Conservation (phyloP, 1,139 yeast genomes). For the Candida glucosophila region DNA sequence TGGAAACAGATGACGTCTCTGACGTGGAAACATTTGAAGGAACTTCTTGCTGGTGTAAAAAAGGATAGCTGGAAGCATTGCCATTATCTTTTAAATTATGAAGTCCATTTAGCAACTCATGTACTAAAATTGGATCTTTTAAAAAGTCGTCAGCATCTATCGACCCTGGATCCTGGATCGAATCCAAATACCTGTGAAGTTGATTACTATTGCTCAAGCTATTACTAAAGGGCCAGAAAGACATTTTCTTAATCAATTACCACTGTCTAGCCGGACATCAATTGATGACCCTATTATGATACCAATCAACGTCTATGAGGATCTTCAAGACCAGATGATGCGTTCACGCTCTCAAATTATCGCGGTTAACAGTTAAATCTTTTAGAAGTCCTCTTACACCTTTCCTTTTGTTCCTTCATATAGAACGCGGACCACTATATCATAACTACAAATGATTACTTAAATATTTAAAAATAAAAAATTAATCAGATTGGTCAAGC, state of each 20-base stretch:
- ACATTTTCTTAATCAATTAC: conserved; percentile 18
- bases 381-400: no score
- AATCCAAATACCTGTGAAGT: conserved; percentile 36
- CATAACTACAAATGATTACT: no score
- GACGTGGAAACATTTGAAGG: conserved; percentile 15
- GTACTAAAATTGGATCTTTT: conserved; percentile 27
- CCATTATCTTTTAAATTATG: conserved; percentile 32
- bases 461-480: no score
- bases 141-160: conserved; percentile 29
- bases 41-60: conserved; percentile 17
- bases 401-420: no score
- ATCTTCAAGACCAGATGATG: no score
- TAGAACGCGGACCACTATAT: no score
- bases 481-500: conserved; percentile 1
- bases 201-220: conserved; percentile 30
- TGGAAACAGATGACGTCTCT: conserved; percentile 30
- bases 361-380: no score
- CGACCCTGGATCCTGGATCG: conserved; percentile 24
- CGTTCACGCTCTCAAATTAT: no score
- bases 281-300: no score
- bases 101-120: conserved; percentile 32
- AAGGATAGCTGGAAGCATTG: conserved; percentile 5
- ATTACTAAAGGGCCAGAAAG: conserved; percentile 43
- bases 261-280: no score
- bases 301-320: no score